These are phyloP conservation scores for Clitopilus hobsonii DNA, from an alignment of 768 basidiomycete species.

Conservation along the genomic window DNA sequence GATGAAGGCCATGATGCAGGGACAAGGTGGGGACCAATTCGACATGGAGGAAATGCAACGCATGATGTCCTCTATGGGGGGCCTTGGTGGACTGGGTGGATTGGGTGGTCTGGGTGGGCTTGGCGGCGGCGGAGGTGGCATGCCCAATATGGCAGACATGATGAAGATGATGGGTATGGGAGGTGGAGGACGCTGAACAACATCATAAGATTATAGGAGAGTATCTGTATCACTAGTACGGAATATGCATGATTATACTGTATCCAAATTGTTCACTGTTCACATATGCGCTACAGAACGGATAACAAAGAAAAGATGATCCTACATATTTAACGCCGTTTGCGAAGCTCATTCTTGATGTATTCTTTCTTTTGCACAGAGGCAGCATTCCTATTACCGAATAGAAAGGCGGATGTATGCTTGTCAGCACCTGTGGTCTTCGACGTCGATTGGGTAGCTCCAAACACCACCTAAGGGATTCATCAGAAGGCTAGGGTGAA, in stretches of 20 bases:
- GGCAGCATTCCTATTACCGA: conserved; percentile 68
- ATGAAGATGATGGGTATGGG: conserved; percentile 89
- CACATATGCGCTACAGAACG: too few species aligned
- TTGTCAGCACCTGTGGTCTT: conserved; percentile 81
- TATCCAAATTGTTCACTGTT: too few species aligned
- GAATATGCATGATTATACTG: not conserved
- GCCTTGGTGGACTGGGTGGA: conserved; percentile 55
- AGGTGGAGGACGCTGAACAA: conserved; percentile 30
- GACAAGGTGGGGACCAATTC: conserved; percentile 82
- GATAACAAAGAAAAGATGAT: too few species aligned
- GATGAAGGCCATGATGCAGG: conserved; percentile 98
- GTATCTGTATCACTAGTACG: not conserved
- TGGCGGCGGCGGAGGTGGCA: conserved; percentile 37
- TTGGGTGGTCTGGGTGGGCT: conserved; percentile 55
- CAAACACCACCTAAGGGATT: conserved; percentile 53
- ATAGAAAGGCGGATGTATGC: conserved; percentile 73
- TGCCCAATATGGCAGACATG: conserved; percentile 74
- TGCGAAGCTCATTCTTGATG: conserved; percentile 35
- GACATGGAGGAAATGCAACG: conserved; percentile 97
- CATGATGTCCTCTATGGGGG: conserved; percentile 92
- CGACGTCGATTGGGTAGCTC: conserved; percentile 49
- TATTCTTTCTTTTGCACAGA: conserved; percentile 57
- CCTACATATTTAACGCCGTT: conserved; percentile 3
- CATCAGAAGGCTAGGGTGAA: not conserved
- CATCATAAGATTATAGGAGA: not conserved